Percentiles rank a stretch among this genome's conserved stretches.
Evolutionary conservation across 2,329 filamentous ascomycete genomes (phyloP).

Genomic region (Fonsecaea erecta): DNA sequence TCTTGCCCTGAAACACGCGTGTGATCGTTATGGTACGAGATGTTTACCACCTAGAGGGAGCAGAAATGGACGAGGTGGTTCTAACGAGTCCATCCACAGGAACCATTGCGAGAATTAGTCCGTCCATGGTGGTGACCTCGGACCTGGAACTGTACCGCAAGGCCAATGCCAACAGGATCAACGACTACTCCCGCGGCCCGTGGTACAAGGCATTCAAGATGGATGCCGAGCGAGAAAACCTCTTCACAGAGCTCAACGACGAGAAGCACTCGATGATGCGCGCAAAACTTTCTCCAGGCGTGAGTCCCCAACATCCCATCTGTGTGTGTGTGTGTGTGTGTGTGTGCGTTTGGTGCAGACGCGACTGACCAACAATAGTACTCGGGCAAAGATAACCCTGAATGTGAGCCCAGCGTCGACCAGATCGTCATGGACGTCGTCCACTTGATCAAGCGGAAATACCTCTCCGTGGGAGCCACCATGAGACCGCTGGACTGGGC

Average conservation of each 20-base stretch:
- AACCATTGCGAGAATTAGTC: conserved; percentile 50
- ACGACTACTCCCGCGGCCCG: conserved; percentile 17
- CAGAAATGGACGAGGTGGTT: neutral
- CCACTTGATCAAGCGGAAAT: conserved; percentile 53
- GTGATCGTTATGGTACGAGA: conserved; percentile 23
- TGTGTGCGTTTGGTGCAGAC: neutral
- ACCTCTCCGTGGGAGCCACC: conserved; percentile 44
- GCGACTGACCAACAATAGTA: conserved; percentile 43
- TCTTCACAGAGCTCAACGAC: conserved; percentile 59
- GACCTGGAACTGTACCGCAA: conserved; percentile 53
- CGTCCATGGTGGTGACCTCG: conserved; percentile 56
- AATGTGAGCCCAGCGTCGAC: conserved; percentile 58
- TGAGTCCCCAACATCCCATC: conserved; percentile 43
- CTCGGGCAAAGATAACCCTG: conserved; percentile 60
- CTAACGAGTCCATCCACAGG: conserved; percentile 19
- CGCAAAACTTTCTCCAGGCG: conserved; percentile 59
- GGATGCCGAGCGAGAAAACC: conserved; percentile 59
- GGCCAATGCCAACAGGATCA: conserved; percentile 22
- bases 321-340: too few relatives aligned
- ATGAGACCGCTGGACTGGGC: conserved; percentile 51
- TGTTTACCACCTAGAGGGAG: neutral
- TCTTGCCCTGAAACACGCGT: conserved; percentile 20
- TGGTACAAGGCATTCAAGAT: conserved; percentile 59
- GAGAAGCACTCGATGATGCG: conserved; percentile 53
- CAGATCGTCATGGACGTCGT: conserved; percentile 53